Evolutionary conservation across 2,329 filamentous ascomycete species (phyloP), one percentile per base, ranked within the genome.

Genomic region (Colletotrichum sp.): DNA sequence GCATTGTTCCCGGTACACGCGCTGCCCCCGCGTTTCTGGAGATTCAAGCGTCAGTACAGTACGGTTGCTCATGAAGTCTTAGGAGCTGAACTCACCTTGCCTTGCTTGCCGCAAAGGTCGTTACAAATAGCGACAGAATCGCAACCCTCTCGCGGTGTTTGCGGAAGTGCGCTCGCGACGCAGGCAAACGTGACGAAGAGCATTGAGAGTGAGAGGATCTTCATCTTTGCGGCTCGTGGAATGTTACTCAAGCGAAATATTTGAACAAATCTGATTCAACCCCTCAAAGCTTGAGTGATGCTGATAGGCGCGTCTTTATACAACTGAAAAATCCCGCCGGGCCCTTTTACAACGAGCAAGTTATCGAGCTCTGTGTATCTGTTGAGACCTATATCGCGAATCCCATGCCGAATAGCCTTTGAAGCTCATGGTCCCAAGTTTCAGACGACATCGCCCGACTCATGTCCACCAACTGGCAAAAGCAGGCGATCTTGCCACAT

Each of bases 61-160:
- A 24, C 1, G 34, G 12, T 18, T 4, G 13, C 21, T 21, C n/a
- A 21, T 24, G 5, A 18, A 70, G 5, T n/a, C 8, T 63, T n/a
- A n/a, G n/a, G n/a, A n/a, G n/a, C n/a, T 28, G 13, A 21, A 44
- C 55, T 64, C 5, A 21, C 36, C 57, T 34, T 13, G 18, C 68
- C 68, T 4, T 63, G 21, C 57, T 70, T 49, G 1, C 36, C 68
- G 10, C 68, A 70, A 15, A 63, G 18, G 1, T 70, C 68, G 18
- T 70, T 32, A 2, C 68, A 70, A 32, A 70, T 52, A 1, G 68
- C 68, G 26, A 70, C 68, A 15, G 68, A 70, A 24, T 70, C 36
- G 36, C 68, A 70, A 1, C 68, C 34, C 3, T 2, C 2, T 49
- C 10, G 3, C 3, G 32, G 55, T 10, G 13, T 16, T 24, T 63